Base-by-base conservation (phyloP, 805 yeast species). In the Schwanniomyces sp. region DNA sequence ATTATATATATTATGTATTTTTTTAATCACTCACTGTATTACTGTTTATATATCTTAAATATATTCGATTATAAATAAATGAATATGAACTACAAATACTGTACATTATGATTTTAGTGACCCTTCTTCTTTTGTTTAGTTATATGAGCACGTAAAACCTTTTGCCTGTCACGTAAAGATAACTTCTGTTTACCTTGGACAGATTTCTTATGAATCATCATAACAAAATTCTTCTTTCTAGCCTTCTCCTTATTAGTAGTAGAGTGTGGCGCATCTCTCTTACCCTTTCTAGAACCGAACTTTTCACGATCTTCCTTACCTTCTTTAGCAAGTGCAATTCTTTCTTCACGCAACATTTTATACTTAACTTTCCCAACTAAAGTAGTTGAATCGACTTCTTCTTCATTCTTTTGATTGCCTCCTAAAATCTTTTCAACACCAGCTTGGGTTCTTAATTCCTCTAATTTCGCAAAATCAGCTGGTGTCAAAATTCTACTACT, bases 191-290 rank as follows among this genome's bases (percentile, higher is more conserved):
- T 94, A 53, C 98, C 98, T 69, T 88, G 96, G 34, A 94, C 98
- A 43, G 88, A 84, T 60, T 83, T 83, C 74, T 92, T 94, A 70
- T 94, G 99, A 57, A 94, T 88, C 92, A 88, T 88, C 99, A 94
- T 94, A 64, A 94, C 92, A 64, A 91, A 94, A 72, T 94, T 94
- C 96, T 94, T 94, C 90, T 90, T 90, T 69, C 98, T 81, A 21
- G 91, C 95, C 81, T 94, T 94, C 71, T 95, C 97, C 70, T 83
- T 84, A 68, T 94, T 94, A 2, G 99, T 94, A 9, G 98, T 91
- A 26, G 96, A 88, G 64, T 86, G 97, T 14, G 80, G 76, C 46
- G 79, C 79, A 21, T 83, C 86, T 62, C 84, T 74, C 69, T 85
- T 85, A 61, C 96, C 96, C 73, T 82, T 88, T 64, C 85, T 82